Conservation (phyloP, 148 eudicot genomes). For the Persicaria tinctoria region DNA sequence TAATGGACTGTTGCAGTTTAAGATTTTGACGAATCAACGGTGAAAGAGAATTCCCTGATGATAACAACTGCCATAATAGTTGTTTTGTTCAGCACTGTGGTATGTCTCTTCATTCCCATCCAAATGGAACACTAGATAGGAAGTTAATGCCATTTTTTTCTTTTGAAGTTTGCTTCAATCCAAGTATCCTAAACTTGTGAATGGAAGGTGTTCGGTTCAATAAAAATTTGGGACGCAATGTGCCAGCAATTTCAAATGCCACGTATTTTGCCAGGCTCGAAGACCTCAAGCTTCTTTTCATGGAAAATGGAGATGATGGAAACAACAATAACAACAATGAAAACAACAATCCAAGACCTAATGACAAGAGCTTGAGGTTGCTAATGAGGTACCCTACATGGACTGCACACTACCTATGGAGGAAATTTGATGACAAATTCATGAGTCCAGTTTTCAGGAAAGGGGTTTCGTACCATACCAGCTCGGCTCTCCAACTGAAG, state of each 20-base stretch:
- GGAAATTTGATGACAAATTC: conserved; percentile 81
- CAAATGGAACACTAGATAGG: background rate
- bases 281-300: conserved; percentile 40
- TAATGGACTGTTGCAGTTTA: conserved; percentile 43
- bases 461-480: conserved; percentile 78
- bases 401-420: conserved; percentile 73
- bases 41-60: conserved; percentile 45
- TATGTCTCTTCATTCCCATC: conserved; percentile 23
- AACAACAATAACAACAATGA: background rate
- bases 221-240: conserved; percentile 39
- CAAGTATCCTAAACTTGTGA: background rate
- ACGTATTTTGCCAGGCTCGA: conserved; percentile 54
- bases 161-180: background rate
- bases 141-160: background rate
- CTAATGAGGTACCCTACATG: conserved; percentile 49
- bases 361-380: conserved; percentile 23
- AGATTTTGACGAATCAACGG: conserved; percentile 26
- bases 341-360: conserved; percentile 20
- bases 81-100: conserved; percentile 86
- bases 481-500: conserved; percentile 74
- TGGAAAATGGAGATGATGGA: conserved; percentile 18
- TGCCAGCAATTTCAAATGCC: conserved; percentile 28
- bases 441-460: conserved; percentile 98
- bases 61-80: conserved; percentile 68
- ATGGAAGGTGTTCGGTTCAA: conserved; percentile 51